Evolutionary conservation across 2,329 filamentous ascomycete species (phyloP).

Genomic region (Colletotrichum euphorbiae): DNA sequence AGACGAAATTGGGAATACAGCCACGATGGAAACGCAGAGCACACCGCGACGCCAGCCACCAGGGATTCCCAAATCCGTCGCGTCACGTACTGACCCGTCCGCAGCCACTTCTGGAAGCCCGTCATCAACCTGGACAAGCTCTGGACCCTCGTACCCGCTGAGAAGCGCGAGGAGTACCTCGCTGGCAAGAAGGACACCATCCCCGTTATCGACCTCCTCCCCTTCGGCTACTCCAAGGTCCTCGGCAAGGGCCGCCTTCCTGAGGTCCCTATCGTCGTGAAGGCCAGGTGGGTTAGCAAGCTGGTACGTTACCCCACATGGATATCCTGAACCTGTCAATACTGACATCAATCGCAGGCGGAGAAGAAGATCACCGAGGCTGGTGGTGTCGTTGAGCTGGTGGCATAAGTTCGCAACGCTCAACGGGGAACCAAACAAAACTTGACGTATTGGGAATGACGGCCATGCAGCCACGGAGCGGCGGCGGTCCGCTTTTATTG

Average conservation of each 20-base stretch:
- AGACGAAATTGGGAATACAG: not conserved
- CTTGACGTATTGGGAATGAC: conserved; percentile 34
- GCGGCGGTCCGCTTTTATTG: conserved; percentile 37
- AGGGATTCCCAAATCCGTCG: not conserved
- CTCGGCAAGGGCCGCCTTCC: conserved; percentile 98
- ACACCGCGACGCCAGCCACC: not conserved
- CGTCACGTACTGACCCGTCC: conserved; percentile 17
- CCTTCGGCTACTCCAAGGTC: conserved; percentile 98
- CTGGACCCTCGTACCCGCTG: conserved; percentile 92
- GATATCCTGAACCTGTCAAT: not conserved
- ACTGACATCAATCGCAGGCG: conserved; percentile 57
- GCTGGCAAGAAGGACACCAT: conserved; percentile 88
- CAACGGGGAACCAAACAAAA: conserved; percentile 22
- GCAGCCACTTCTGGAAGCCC: conserved; percentile 94
- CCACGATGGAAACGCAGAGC: conserved; percentile 1
- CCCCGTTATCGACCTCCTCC: conserved; percentile 96
- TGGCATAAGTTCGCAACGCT: conserved; percentile 71
- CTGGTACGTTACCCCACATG: conserved; percentile 56
- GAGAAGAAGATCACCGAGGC: conserved; percentile 99
- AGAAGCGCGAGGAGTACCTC: conserved; percentile 94
- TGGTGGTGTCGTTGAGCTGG: conserved; percentile 94
- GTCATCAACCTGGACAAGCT: conserved; percentile 99
- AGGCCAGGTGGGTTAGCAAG: conserved; percentile 93
- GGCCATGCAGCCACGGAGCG: conserved; percentile 33
- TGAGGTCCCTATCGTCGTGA: conserved; percentile 92